Base-by-base conservation (phyloP, 1,284 basidiomycete species). In the Neonothopanus nambi region DNA sequence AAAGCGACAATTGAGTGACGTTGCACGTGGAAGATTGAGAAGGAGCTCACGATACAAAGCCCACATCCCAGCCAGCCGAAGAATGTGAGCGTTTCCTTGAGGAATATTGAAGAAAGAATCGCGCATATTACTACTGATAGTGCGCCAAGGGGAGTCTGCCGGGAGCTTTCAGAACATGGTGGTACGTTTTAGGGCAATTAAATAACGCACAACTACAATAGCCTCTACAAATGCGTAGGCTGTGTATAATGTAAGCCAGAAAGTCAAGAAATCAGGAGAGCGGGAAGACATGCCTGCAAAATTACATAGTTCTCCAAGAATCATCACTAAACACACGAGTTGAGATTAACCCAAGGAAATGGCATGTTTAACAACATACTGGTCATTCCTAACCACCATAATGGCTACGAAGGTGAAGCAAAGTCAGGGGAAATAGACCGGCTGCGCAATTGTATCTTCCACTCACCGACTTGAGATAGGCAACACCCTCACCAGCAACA, bases 121-220 rank as follows among this genome's bases (percentile, higher is more conserved):
- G 96, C 96, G 63, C 91, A 96, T 59, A 98, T 82, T 63, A 99
- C 95, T 60, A 99, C 97, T 15, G 94, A 95, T 52, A 99, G 82
- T 3, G 95, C 95, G 42, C 96, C 96, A 63, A 99, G 83, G 1
- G 96, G 95, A n/a, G 94, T 96, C 81, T 93, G 64, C 53, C 30
- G 49, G 35, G 49, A 42, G 20, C 23, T 58, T 53, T 52, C 44
- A 33, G 18, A 51, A 48, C 48, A 33, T 33, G 30, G 9, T 33
- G 9, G 30, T 33, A 13, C 9, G 30, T 3, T 4, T 11, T 3
- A 8, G 13, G 35, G 11, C n/a, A 15, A 23, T 65, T 58, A 13
- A 18, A 40, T 23, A 35, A 82, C 87, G 59, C 69, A 89, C 88
- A 57, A 92, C 92, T 49, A 95, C 82, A 59, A 95, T 85, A 17